Evolutionary conservation across 1,284 basidiomycete genomes (phyloP), one percentile per base, ranked within the genome.

Genomic region (Microbotryum lychnidis-dioicae): DNA sequence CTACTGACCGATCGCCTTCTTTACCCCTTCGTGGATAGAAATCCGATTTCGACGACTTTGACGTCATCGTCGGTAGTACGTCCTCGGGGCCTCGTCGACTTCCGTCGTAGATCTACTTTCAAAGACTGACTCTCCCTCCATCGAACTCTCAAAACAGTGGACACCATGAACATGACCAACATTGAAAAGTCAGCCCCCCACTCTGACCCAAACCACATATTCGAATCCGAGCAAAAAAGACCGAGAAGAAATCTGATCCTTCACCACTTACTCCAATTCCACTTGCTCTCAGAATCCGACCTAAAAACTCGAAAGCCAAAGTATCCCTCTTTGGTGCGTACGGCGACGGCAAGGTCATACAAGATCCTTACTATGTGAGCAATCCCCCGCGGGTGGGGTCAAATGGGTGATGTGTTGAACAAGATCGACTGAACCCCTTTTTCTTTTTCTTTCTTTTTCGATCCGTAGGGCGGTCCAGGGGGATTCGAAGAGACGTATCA

Each of bases 401-500:
- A 6, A 6, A 6, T 6, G 5, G 27, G 27, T 27, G 27, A 5
- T 27, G 27, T 27, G 27, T 27, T 27, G 27, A 6, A 27, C 27
- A 37, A 14, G 33, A 29, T 2, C 23, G 29, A 5, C 25, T 42
- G 37, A 2, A 4, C 9, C 6, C 8, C 10, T 37, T 4, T n/a
- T 21, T 27, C 12, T 27, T 1, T 27, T 27, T 27, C 5, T 27
- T 27, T 4, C 7, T 18, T 3, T 3, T 46, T 27, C n/a, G 6
- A 2, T 16, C 31, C 21, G 46, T 50, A 59, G 46, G 57, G 62
- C 8, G 64, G 67, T 3, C 46, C 47, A 4, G 61, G 59, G 42
- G 69, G 69, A 3, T 71, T 71, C 48, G 68, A 71, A 45, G 61
- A 57, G 50, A 58, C 63, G 2, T 71, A 69, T 50, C 46, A 65